Evolutionary conservation across 2,329 filamentous ascomycete genomes (phyloP).

Genomic region (Monosporascus sp.): DNA sequence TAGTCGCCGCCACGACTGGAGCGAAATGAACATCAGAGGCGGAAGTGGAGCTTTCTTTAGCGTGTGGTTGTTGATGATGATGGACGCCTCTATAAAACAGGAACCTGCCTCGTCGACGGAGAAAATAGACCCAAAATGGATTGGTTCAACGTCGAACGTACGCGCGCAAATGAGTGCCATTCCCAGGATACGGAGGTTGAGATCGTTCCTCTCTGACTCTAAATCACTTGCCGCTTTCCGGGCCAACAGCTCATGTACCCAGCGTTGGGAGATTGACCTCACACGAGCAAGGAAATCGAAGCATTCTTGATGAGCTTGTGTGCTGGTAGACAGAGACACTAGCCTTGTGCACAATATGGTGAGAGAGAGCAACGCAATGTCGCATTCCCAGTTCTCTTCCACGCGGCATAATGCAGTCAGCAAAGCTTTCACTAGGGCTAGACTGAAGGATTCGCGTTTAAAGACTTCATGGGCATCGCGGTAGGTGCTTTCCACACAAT

Average conservation of each 20-base stretch:
- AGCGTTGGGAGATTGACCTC: not conserved
- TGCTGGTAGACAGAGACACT: not conserved
- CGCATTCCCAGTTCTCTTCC: conserved; percentile 3
- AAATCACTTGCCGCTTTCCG: not conserved
- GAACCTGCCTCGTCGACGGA: not conserved
- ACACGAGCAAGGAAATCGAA: not conserved
- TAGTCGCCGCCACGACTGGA: not conserved
- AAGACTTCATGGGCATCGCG: conserved; percentile 1
- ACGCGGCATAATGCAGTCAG: not conserved
- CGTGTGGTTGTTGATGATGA: not conserved
- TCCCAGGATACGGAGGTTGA: not conserved
- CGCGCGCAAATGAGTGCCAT: conserved; percentile 5
- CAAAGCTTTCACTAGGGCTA: not conserved
- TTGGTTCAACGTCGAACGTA: conserved; percentile 4
- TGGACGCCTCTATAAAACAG: not conserved
- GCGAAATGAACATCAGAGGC: not conserved
- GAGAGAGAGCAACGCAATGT: not conserved
- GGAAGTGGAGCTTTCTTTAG: conserved; percentile 4
- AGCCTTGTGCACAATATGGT: not conserved
- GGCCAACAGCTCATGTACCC: not conserved
- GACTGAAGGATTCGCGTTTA: not conserved
- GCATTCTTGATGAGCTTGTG: not conserved
- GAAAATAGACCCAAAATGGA: not conserved
- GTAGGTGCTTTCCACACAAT: not conserved
- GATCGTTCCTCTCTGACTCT: not conserved